These are phyloP conservation scores for Diutina sp. DNA, from an alignment of 1,139 yeast genomes.

Conservation along the genomic window DNA sequence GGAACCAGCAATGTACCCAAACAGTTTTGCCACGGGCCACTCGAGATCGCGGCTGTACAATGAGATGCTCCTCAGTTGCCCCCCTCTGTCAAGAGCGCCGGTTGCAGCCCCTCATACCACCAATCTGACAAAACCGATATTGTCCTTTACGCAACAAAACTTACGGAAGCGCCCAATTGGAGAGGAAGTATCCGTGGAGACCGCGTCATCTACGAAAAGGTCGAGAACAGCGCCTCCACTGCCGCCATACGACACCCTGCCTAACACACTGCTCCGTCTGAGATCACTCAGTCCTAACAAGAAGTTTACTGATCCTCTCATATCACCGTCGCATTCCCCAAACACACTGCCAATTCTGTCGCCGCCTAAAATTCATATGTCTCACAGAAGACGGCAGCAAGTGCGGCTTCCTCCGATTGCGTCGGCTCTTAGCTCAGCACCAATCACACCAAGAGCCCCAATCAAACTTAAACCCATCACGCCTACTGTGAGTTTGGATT, in stretches of 20 bases:
- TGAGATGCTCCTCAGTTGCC: background rate
- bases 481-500: constrained; percentile 34
- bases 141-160: background rate
- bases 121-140: background rate
- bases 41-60: background rate
- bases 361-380: constrained; percentile 5
- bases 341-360: constrained; percentile 11
- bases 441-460: background rate
- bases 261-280: constrained; percentile 11
- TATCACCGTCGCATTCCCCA: constrained; percentile 20
- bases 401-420: background rate
- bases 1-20: constrained; percentile 2
- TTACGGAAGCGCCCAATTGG: constrained; percentile 16
- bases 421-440: background rate
- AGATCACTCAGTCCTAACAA: constrained; percentile 24
- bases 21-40: background rate
- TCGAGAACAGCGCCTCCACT: constrained; percentile 43
- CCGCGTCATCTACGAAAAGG: constrained; percentile 15
- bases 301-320: constrained; percentile 14
- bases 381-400: background rate
- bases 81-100: background rate
- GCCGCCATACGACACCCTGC: constrained; percentile 18
- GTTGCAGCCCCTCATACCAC: background rate
- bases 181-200: constrained; percentile 9
- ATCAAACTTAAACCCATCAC: constrained; percentile 13